These are phyloP conservation scores for Bryoerythrophyllum caledonicum DNA, from an alignment of 225 moss, liverwort and hornwort species.

Conservation along the genomic window DNA sequence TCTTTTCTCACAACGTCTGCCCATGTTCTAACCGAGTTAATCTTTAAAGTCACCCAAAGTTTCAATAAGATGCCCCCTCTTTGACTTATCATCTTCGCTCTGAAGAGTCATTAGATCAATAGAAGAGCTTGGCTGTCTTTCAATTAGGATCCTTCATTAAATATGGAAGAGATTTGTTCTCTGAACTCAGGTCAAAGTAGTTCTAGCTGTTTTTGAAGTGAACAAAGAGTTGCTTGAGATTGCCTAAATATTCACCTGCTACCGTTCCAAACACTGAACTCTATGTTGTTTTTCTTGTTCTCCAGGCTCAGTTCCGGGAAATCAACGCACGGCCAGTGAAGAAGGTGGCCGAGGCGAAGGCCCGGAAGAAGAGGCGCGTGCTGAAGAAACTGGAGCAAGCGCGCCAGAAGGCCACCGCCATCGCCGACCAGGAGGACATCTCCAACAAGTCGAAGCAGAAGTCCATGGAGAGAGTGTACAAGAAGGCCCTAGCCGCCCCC, in stretches of 20 bases:
- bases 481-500: conserved; percentile 72
- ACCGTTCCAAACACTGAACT: not conserved
- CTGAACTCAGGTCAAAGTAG: too few species aligned
- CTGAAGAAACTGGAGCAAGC: conserved; percentile 96
- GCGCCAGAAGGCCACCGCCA: conserved; percentile 80
- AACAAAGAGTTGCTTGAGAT: too few species aligned
- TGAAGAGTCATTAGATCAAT: too few species aligned
- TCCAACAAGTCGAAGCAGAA: conserved; percentile 86
- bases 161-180: too few species aligned
- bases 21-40: not conserved
- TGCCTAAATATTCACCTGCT: not conserved
- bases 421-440: conserved; percentile 91
- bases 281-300: not conserved
- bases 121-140: too few species aligned
- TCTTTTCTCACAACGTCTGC: not conserved
- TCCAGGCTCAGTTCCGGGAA: conserved; percentile 67
- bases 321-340: conserved; percentile 96
- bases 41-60: too few species aligned
- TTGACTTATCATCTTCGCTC: too few species aligned
- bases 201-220: too few species aligned
- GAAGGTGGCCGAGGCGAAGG: conserved; percentile 98
- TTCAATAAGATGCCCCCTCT: too few species aligned
- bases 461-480: conserved; percentile 91
- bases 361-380: conserved; percentile 85
- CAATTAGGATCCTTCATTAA: too few species aligned